phyloP scores from a whole-genome alignment of 352 stramenopile genomes.

The Pseudoperonospora humuli region DNA sequence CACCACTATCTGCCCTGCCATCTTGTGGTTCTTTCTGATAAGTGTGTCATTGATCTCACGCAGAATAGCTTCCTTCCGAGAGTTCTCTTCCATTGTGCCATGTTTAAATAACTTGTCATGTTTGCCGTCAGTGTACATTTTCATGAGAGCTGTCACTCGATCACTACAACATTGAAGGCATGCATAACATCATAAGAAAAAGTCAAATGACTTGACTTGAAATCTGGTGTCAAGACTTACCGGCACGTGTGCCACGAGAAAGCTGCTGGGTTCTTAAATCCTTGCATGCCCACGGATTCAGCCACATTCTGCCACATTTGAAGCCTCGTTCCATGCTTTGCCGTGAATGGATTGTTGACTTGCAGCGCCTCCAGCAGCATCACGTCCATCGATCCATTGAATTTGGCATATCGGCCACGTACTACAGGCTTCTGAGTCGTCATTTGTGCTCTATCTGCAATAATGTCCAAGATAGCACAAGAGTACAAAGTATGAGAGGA shows the following conservation, averaged over 20 bases:
- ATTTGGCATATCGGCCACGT: constrained; percentile 73
- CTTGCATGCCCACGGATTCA: constrained; percentile 42
- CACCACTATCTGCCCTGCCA: constrained; percentile 14
- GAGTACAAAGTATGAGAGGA: neutral
- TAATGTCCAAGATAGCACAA: neutral
- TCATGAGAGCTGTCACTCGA: constrained; percentile 67
- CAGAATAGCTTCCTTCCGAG: constrained; percentile 58
- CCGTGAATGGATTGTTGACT: constrained; percentile 66
- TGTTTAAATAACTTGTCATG: constrained; percentile 83
- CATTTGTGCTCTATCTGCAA: constrained; percentile 1
- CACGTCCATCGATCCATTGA: constrained; percentile 72
- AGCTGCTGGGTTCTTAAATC: constrained; percentile 60
- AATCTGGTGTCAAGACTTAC: constrained; percentile 27
- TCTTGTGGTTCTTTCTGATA: constrained; percentile 42
- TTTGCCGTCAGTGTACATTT: constrained; percentile 71
- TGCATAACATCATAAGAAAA: no score
- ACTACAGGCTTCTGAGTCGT: constrained; percentile 24
- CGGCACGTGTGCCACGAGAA: constrained; percentile 81
- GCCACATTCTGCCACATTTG: constrained; percentile 77
- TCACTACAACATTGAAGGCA: constrained; percentile 28
- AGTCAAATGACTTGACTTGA: no score
- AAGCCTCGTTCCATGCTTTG: constrained; percentile 75
- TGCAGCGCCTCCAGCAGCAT: constrained; percentile 65
- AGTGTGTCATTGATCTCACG: constrained; percentile 48
- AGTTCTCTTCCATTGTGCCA: constrained; percentile 58